Conservation (phyloP, 768 basidiomycete species). For the Lentinula sp. region DNA sequence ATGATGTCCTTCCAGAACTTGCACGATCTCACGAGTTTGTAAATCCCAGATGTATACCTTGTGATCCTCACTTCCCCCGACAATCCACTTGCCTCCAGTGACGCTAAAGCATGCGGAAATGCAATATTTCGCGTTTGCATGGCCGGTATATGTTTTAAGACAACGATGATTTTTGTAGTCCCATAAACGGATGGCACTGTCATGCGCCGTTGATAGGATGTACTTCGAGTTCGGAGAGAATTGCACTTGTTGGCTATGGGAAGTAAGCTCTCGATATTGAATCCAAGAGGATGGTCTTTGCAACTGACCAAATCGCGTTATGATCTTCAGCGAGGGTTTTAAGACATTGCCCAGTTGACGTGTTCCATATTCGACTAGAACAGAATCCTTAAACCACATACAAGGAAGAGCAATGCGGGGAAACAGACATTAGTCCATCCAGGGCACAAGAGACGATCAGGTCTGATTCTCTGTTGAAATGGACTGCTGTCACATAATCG, state of each 20-base stretch:
- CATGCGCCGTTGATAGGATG: slow-evolving; percentile 90
- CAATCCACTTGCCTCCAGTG: slow-evolving; percentile 84
- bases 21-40: slow-evolving; percentile 80
- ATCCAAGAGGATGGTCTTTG: no score
- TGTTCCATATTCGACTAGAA: slow-evolving; percentile 91
- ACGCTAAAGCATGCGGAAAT: slow-evolving; percentile 81
- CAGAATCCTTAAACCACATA: background rate
- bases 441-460: slow-evolving; percentile 89
- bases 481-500: slow-evolving; percentile 92
- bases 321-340: slow-evolving; percentile 93
- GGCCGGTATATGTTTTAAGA: slow-evolving; percentile 85
- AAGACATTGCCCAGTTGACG: slow-evolving; percentile 86
- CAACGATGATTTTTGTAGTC: slow-evolving; percentile 89
- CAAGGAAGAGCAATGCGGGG: background rate
- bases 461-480: slow-evolving; percentile 88
- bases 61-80: slow-evolving; percentile 87
- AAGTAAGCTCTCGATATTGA: background rate
- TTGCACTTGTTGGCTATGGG: slow-evolving; percentile 73
- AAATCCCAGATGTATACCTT: slow-evolving; percentile 91
- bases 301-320: slow-evolving; percentile 68
- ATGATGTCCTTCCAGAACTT: slow-evolving; percentile 69
- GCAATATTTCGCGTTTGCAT: slow-evolving; percentile 78
- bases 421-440: slow-evolving; percentile 86
- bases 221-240: slow-evolving; percentile 97
- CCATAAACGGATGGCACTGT: slow-evolving; percentile 91